A percentile compares a stretch with the other conserved stretches of the same genome.
phyloP scores from a whole-genome alignment of 2,329 filamentous ascomycete species.

The Sclerotinia trifoliorum region DNA sequence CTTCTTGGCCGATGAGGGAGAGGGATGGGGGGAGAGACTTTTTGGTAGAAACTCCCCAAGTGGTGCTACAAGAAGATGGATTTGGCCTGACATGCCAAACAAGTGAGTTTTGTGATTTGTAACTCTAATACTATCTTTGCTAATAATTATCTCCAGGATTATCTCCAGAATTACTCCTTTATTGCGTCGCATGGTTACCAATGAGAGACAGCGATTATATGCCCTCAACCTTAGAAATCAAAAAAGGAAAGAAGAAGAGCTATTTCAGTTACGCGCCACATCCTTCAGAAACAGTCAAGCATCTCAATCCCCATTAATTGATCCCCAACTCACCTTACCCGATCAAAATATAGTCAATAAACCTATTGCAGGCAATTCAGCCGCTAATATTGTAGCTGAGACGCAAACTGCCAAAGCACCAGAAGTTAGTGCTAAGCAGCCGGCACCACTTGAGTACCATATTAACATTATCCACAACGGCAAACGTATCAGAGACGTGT shows the following conservation, averaged over 20 bases:
- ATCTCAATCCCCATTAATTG: background rate
- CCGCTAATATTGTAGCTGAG: background rate
- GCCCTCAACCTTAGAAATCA: slow-evolving; percentile 31
- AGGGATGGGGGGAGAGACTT: slow-evolving; percentile 37
- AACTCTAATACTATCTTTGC: slow-evolving; percentile 12
- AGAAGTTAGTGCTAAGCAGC: background rate
- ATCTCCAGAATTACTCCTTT: slow-evolving; percentile 36
- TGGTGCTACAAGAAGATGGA: slow-evolving; percentile 29
- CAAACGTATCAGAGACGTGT: slow-evolving; percentile 29
- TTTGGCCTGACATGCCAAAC: slow-evolving; percentile 37
- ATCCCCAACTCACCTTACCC: background rate
- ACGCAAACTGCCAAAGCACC: background rate
- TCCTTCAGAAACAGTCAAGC: background rate
- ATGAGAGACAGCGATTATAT: slow-evolving; percentile 39
- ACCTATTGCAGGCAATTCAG: background rate
- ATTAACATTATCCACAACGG: slow-evolving; percentile 35
- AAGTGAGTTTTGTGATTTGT: slow-evolving; percentile 32
- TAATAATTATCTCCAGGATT: slow-evolving; percentile 31
- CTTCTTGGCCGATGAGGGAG: slow-evolving; percentile 36
- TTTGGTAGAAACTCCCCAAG: slow-evolving; percentile 30
- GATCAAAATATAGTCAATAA: background rate
- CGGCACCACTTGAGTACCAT: slow-evolving; percentile 27
- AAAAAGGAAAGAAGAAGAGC: slow-evolving; percentile 25
- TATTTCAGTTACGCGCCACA: background rate
- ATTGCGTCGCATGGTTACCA: slow-evolving; percentile 40